A percentile compares a stretch with the other conserved stretches of the same genome.
Conservation (phyloP, 148 eudicot genomes). For the Drosera capensis region DNA sequence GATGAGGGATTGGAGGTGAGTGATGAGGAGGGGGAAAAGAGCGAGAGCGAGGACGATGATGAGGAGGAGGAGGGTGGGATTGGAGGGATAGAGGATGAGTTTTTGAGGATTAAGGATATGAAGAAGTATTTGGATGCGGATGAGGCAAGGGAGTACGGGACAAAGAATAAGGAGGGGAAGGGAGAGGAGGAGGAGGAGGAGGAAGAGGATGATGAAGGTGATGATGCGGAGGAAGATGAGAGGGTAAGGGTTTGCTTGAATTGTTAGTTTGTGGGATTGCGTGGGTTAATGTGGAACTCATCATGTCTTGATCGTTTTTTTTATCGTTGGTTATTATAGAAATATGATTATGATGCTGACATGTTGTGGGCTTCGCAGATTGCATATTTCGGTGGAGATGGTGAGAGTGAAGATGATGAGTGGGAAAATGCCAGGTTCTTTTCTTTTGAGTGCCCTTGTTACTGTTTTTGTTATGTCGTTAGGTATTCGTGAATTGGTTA, state of each 20-base stretch:
- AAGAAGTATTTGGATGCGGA: conserved; percentile 50
- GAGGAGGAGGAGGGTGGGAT: conserved; percentile 16
- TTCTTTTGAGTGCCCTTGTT: neutral
- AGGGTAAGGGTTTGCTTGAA: conserved; percentile 11
- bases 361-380: conserved; percentile 29
- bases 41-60: conserved; percentile 16
- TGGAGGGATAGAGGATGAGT: conserved; percentile 64
- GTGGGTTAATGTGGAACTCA: neutral
- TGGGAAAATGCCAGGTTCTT: conserved; percentile 38
- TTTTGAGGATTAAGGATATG: conserved; percentile 73
- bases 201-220: conserved; percentile 16
- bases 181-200: conserved; percentile 9
- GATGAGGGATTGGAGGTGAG: conserved; percentile 9
- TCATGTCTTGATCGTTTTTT: too few relatives aligned
- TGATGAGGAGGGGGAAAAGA: conserved; percentile 12
- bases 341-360: too few relatives aligned
- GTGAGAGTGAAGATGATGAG: conserved; percentile 25
- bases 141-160: conserved; percentile 56
- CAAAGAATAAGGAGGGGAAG: conserved; percentile 12
- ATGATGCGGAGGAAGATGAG: conserved; percentile 40
- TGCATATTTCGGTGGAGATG: conserved; percentile 38
- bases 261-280: neutral
- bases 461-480: neutral
- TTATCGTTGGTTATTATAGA: neutral
- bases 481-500: neutral